Evolutionary conservation across 2,329 filamentous ascomycete genomes (phyloP), one percentile per base, ranked within the genome.

Genomic region (Penicillium sp.): DNA sequence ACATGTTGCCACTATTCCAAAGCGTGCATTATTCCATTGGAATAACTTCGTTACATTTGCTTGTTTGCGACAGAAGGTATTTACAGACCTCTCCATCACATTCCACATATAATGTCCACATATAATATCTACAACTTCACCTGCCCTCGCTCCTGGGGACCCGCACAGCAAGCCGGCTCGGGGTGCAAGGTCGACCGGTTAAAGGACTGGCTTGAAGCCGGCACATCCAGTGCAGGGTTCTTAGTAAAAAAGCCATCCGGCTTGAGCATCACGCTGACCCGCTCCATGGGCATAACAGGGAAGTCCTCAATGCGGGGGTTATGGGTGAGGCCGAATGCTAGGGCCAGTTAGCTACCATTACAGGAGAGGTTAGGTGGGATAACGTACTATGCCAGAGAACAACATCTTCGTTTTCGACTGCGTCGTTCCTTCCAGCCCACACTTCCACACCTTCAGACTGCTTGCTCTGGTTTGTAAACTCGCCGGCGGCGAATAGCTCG

Each of bases 231-330:
- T 4, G 78, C 78, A 0, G 79, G 79, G 57, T 81, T 81, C 69
- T 74, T 76, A 5, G 75, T 74, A 61, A 80, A 81, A 69, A 82
- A 81, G 5, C 80, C 79, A 57, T 78, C 76, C 7, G 79, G 78
- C 62, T 77, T 76, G 24, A 82, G 66, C 64, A 73, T 74, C 10
- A 81, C 75, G 40, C 74, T 76, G 42, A 78, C 70, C 5, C 74
- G 70, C 65, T 88, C 85, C 60, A 79, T 79, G 0, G 85, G 85
- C 85, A 88, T 88, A 29, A 88, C 82, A 0, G 85, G 85, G 72
- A 87, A 88, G 64, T 88, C 85, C 64, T 88, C 85, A 26, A 83
- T 78, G 2, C 85, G 75, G 0, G 84, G 84, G 38, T 86, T 82
- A 59, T 88, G 86, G 32, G 86, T 88, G 22, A 86, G 81, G 10